phyloP scores from a whole-genome alignment of 371 early-diverging fungal genomes.

The Rhizopus microsporus region DNA sequence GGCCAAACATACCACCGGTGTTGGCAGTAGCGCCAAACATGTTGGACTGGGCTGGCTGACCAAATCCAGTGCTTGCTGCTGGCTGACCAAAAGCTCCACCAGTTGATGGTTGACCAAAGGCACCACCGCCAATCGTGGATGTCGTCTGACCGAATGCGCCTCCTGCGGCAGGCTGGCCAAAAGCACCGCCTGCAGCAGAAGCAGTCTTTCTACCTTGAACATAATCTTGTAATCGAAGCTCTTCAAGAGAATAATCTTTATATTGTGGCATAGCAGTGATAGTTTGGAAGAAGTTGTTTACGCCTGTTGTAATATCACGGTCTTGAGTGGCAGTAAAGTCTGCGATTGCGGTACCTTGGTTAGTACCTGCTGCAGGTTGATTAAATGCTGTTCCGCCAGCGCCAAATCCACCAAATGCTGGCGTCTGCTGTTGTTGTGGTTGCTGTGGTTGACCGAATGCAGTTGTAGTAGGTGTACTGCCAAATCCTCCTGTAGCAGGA shows the following conservation, averaged over 20 bases:
- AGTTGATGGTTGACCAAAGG: slow-evolving; percentile 33
- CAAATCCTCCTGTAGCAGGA: slow-evolving; percentile 33
- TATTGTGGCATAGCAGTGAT: slow-evolving; percentile 94
- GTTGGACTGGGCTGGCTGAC: slow-evolving; percentile 15
- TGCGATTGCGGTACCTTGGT: slow-evolving; percentile 80
- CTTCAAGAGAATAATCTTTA: slow-evolving; percentile 84
- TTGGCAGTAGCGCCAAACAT: slow-evolving; percentile 21
- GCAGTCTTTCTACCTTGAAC: slow-evolving; percentile 77
- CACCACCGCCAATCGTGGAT: slow-evolving; percentile 26
- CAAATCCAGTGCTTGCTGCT: slow-evolving; percentile 26
- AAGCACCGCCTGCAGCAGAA: slow-evolving; percentile 28
- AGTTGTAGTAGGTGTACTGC: slow-evolving; percentile 22
- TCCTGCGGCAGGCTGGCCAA: slow-evolving; percentile 45
- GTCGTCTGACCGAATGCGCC: slow-evolving; percentile 51
- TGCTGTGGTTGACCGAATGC: slow-evolving; percentile 37
- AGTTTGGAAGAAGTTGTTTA: slow-evolving; percentile 69
- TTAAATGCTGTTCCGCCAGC: slow-evolving; percentile 52
- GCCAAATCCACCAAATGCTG: slow-evolving; percentile 39
- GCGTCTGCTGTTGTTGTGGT: slow-evolving; percentile 13
- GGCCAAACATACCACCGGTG: slow-evolving; percentile 19
- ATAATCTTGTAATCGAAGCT: slow-evolving; percentile 92
- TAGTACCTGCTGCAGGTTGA: slow-evolving; percentile 50
- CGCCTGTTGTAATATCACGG: slow-evolving; percentile 59
- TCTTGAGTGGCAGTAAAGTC: slow-evolving; percentile 70
- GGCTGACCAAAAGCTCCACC: slow-evolving; percentile 52